Base-by-base conservation (phyloP, 2,329 filamentous ascomycete species). In the Didymella lethalis region DNA sequence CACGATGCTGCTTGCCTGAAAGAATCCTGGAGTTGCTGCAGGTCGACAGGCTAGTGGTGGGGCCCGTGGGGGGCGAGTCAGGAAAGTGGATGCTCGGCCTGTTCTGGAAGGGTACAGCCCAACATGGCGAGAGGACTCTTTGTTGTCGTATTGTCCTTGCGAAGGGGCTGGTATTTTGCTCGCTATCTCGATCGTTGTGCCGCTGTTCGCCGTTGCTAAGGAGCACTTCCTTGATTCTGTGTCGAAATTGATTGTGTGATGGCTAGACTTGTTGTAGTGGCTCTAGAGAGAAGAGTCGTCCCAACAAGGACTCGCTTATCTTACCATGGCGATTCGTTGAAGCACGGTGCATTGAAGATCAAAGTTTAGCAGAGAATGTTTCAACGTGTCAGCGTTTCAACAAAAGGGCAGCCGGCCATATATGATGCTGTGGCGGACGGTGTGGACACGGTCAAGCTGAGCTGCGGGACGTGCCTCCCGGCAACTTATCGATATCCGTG, bases 401-500 rank as follows among this genome's bases (percentile, higher is more conserved):
- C 34, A 50, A 23, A 31, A 59, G 56, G 57, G 52, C 48, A 50
- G 45, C 43, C 48, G 45, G 29, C 20, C 50, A 54, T 58, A 54
- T 59, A 59, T 54, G 56, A 59, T 59, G 50, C 40, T 54, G 56
- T 59, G 56, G 56, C 56, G 50, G 56, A 54, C 56, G 38, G 56
- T 59, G 56, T 59, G 50, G 50, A 49, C 45, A 44, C 23, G 45
- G 45, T 49, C 50, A 31, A 54, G 56, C 50, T 59, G 50, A 59
- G 47, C 45, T 47, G 51, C 56, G 56, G 56, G 56, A 59, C 56
- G 56, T n/a, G 56, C 56, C 56, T 59, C 45, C 26, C 62, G 64
- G 62, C 51, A 64, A 62, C 45, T 58, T 64, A 66, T 66, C 62
- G 60, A 59, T 65, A 66, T 41, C 54, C 59, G 18, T 64, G 54